A percentile compares a stretch with the other conserved stretches of the same genome.
These are phyloP conservation scores for Sugiyamaella xylanicola DNA, from an alignment of 1,139 yeast genomes.

Conservation along the genomic window DNA sequence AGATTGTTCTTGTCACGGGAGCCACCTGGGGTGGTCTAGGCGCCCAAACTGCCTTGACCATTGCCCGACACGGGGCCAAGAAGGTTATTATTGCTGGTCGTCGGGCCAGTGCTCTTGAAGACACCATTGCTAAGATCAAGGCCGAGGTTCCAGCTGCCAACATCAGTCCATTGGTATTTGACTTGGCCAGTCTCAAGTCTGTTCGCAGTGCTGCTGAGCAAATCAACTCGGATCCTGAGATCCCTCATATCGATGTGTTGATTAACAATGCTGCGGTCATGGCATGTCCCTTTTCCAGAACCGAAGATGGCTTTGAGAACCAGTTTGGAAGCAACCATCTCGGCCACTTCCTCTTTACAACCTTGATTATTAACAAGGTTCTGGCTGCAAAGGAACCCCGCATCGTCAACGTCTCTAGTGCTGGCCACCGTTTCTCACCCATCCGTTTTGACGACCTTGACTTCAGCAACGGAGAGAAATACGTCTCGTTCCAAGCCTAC, in stretches of 20 bases:
- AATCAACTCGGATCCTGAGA: constrained; percentile 16
- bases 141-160: constrained; percentile 11
- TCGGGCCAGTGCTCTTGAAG: constrained; percentile 27
- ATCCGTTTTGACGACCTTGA: constrained; percentile 36
- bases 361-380: constrained; percentile 26
- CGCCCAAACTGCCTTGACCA: constrained; percentile 27
- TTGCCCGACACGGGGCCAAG: constrained; percentile 30
- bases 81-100: constrained; percentile 36
- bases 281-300: constrained; percentile 22
- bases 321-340: constrained; percentile 73
- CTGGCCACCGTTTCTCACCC: constrained; percentile 53
- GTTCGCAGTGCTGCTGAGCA: constrained; percentile 21
- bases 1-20: constrained; percentile 38
- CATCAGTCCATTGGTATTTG: constrained; percentile 20
- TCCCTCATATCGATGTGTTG: constrained; percentile 18
- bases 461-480: constrained; percentile 25
- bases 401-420: constrained; percentile 64
- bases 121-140: constrained; percentile 17
- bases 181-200: constrained; percentile 19
- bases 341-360: constrained; percentile 51
- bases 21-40: constrained; percentile 36
- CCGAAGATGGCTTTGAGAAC: constrained; percentile 64
- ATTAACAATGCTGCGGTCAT: constrained; percentile 27
- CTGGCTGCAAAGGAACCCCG: constrained; percentile 46
- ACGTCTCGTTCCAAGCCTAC: constrained; percentile 27